phyloP scores from a whole-genome alignment of 768 basidiomycete genomes.

The Kwoniella heveanensis region DNA sequence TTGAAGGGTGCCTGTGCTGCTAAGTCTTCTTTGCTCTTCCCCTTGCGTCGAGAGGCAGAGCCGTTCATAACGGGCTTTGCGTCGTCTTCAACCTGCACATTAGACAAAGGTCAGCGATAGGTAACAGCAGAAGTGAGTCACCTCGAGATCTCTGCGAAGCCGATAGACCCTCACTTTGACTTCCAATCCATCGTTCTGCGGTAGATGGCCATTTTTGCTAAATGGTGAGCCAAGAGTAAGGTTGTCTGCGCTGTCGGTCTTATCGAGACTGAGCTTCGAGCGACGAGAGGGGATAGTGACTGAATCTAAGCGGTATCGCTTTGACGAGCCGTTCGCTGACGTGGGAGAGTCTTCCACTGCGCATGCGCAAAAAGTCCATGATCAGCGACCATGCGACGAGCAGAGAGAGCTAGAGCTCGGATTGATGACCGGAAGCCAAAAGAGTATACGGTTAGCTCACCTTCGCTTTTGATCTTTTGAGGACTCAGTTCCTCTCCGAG shows the following conservation, averaged over 20 bases:
- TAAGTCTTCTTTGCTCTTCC: constrained; percentile 21
- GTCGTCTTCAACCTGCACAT: constrained; percentile 8
- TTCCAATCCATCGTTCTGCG: not conserved
- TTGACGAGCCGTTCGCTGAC: constrained; percentile 3
- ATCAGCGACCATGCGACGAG: too few species aligned
- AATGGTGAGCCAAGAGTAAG: constrained; percentile 38
- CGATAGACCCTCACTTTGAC: constrained; percentile 6
- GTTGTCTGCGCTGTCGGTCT: constrained; percentile 45
- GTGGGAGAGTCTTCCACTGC: constrained; percentile 19
- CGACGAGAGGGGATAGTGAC: constrained; percentile 35
- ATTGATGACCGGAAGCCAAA: not conserved
- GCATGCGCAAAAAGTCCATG: constrained; percentile 4
- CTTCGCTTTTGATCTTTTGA: constrained; percentile 33
- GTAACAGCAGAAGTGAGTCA: too few species aligned
- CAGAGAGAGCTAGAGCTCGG: too few species aligned
- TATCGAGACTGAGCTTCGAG: constrained; percentile 40
- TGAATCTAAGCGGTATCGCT: constrained; percentile 34
- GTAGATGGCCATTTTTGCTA: constrained; percentile 6
- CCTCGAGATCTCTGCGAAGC: too few species aligned
- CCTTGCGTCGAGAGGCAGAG: constrained; percentile 6
- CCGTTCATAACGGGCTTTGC: constrained; percentile 1
- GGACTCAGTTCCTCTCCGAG: constrained; percentile 17
- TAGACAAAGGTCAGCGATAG: too few species aligned
- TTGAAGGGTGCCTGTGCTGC: constrained; percentile 39
- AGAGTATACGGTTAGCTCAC: constrained; percentile 13